phyloP scores from a whole-genome alignment of 305 asterid species.

The Ajuga reptans region DNA sequence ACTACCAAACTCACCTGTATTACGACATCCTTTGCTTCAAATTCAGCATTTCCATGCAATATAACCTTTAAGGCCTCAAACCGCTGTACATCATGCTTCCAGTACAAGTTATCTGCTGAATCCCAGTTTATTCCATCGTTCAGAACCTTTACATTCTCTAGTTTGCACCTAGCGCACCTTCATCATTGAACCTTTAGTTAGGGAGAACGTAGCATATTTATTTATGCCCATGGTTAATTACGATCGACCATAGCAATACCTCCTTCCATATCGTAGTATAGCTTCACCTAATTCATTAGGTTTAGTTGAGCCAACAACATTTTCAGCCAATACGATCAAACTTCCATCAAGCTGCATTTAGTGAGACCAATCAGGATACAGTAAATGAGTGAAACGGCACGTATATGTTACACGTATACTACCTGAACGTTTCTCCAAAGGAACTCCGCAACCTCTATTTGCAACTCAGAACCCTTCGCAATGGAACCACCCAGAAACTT shows the following conservation, averaged over 20 bases:
- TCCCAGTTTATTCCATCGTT: constrained; percentile 89
- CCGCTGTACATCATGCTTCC: constrained; percentile 94
- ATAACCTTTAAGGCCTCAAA: constrained; percentile 67
- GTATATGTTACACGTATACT: constrained; percentile 20
- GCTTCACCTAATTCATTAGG: constrained; percentile 50
- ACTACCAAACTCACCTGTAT: constrained; percentile 53
- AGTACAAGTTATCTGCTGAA: constrained; percentile 59
- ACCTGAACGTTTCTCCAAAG: constrained; percentile 93
- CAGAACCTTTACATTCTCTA: constrained; percentile 63
- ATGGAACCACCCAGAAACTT: constrained; percentile 90
- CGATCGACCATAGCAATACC: constrained; percentile 38
- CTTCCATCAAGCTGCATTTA: constrained; percentile 85
- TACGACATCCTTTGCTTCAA: constrained; percentile 72
- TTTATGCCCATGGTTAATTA: constrained; percentile 15
- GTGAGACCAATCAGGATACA: constrained; percentile 27
- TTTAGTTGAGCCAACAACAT: constrained; percentile 59
- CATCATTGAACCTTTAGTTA: constrained; percentile 17
- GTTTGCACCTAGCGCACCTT: constrained; percentile 89
- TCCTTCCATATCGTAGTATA: constrained; percentile 67
- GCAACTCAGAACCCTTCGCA: constrained; percentile 81
- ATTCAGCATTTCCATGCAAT: constrained; percentile 95
- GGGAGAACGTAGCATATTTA: constrained; percentile 11
- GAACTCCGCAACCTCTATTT: constrained; percentile 85
- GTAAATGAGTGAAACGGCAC: constrained; percentile 14
- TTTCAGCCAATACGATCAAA: constrained; percentile 67